phyloP scores from a whole-genome alignment of 768 basidiomycete species.

The Crepidotus variabilis region DNA sequence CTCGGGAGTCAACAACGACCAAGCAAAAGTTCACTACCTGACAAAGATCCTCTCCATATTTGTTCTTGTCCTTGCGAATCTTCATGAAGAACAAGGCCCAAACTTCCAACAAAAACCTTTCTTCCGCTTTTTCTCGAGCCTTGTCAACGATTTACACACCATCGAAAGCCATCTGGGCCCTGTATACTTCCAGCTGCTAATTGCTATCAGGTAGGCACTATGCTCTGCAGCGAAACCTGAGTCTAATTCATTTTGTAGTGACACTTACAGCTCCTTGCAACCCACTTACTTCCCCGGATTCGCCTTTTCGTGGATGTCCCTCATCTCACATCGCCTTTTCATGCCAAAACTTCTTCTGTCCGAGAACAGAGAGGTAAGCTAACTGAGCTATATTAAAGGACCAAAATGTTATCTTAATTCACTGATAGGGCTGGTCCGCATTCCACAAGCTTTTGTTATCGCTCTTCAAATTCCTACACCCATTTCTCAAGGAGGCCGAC shows the following conservation, averaged over 20 bases:
- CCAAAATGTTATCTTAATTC: slow-evolving; percentile 2
- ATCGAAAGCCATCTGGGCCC: slow-evolving; percentile 84
- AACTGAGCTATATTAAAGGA: background rate
- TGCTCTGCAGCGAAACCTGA: background rate
- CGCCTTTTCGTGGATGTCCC: slow-evolving; percentile 96
- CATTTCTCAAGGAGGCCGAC: slow-evolving; percentile 83
- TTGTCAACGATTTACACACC: slow-evolving; percentile 86
- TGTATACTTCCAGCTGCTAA: slow-evolving; percentile 85
- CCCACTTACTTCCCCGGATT: slow-evolving; percentile 97
- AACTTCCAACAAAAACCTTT: slow-evolving; percentile 97
- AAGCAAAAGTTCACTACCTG: slow-evolving; percentile 93
- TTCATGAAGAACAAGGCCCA: slow-evolving; percentile 90
- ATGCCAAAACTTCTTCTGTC: slow-evolving; percentile 92
- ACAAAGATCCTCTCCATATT: slow-evolving; percentile 97
- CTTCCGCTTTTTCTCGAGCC: slow-evolving; percentile 96
- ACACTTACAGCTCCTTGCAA: slow-evolving; percentile 93
- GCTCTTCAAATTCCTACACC: slow-evolving; percentile 90
- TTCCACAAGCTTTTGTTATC: slow-evolving; percentile 94
- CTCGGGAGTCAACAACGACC: slow-evolving; percentile 86
- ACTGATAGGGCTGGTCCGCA: slow-evolving; percentile 79
- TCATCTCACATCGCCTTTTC: slow-evolving; percentile 94
- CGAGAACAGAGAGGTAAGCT: slow-evolving; percentile 78
- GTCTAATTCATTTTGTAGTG: slow-evolving; percentile 43
- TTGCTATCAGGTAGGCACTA: slow-evolving; percentile 73
- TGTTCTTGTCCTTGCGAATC: slow-evolving; percentile 90